Percentiles rank a stretch among this genome's conserved stretches.
phyloP scores from a whole-genome alignment of 2,329 filamentous ascomycete species.

The Aspergillus eucalypticola region DNA sequence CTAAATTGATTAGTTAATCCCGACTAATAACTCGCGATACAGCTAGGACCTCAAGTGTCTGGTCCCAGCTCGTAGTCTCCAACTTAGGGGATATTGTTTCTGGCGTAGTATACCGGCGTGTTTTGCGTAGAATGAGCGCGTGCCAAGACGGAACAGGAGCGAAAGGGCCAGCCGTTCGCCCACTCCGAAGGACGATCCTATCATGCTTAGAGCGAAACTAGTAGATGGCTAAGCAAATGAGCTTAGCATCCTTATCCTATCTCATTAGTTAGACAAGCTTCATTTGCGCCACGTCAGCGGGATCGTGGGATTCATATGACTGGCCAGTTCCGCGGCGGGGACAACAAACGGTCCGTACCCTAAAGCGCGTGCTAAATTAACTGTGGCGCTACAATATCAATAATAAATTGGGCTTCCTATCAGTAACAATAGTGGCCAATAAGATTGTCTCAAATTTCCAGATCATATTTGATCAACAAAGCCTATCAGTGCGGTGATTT shows the following conservation, averaged over 20 bases:
- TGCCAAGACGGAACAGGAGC: no score
- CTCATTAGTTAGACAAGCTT: not conserved
- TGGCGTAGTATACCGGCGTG: not conserved
- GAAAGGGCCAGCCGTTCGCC: no score
- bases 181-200: no score
- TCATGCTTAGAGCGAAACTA: not conserved
- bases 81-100: no score
- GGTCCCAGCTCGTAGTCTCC: no score
- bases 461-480: not conserved
- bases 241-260: not conserved
- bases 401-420: no score
- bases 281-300: not conserved
- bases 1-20: no score
- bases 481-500: not conserved
- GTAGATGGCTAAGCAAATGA: not conserved
- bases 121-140: not conserved
- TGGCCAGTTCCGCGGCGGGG: not conserved
- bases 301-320: not conserved
- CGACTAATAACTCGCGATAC: no score
- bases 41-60: no score
- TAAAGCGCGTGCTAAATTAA: not conserved
- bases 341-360: not conserved
- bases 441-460: not conserved
- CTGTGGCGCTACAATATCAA: no score
- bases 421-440: not conserved